Evolutionary conservation across 139 green algal genomes (phyloP), one percentile per base, ranked within the genome.

Genomic region (Dunaliella primolecta): DNA sequence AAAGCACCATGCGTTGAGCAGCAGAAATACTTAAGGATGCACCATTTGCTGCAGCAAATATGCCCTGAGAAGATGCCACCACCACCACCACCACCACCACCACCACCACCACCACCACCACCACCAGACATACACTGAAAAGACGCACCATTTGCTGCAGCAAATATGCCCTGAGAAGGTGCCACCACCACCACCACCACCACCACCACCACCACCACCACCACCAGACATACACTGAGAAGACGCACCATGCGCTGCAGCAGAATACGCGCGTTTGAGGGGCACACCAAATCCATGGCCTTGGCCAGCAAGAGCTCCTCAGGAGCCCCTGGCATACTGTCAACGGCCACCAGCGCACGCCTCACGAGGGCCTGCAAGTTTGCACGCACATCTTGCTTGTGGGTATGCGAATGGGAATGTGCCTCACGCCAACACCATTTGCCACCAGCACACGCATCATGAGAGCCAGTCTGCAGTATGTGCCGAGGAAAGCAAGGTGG

Each of bases 241-340:
- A 15, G 7, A 64, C 46, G 15, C 46, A 64, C 75, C 75, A 80
- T 80, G 21, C n/a, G 7, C 75, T 30, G 29, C n/a, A 80, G 75
- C 75, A 80, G 75, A 29, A 80, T 36, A n/a, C 75, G 75, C 30
- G 75, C 75, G 33, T 80, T 32, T 23, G 75, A 80, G 30, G 75
- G 75, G 27, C n/a, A 32, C 27, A 80, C n/a, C 75, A 80, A 29
- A 80, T 33, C n/a, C 30, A 80, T 29, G n/a, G n/a, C 75, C 29
- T 27, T 36, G 7, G 75, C 75, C 46, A 64, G 46, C 7, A 80
- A 27, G 2, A 38, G n/a, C 24, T 36, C 75, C 30, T 80, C 75
- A 37, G 75, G n/a, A 2, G 2, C 30, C 1, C 75, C 75, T 21
- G 75, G 75, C n/a, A n/a, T 30, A 27, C 75, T 32, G 11, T 80